Conservation (phyloP, 1,284 basidiomycete genomes). For the Tremellales sp. region DNA sequence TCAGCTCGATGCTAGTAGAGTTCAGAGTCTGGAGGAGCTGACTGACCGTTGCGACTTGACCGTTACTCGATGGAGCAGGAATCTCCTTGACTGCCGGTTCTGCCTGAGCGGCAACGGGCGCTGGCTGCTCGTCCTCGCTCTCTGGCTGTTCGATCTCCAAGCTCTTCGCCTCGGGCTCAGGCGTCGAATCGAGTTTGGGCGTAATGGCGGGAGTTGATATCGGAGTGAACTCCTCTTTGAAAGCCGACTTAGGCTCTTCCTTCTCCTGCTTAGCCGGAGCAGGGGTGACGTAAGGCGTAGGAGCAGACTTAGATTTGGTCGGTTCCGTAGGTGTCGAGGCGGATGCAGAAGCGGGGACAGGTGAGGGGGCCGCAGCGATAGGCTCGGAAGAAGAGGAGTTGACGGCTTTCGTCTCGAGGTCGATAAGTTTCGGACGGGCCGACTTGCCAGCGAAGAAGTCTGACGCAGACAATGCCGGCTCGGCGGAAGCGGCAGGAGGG, state of each 20-base stretch:
- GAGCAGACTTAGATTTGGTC: constrained; percentile 12
- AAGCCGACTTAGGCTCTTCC: constrained; percentile 3
- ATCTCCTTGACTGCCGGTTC: constrained; percentile 1
- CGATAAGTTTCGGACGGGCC: constrained; percentile 61
- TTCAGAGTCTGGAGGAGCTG: neutral
- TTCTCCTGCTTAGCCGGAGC: constrained; percentile 6
- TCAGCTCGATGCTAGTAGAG: neutral
- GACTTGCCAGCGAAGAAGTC: constrained; percentile 85
- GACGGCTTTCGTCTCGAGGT: constrained; percentile 50
- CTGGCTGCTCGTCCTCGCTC: constrained; percentile 25
- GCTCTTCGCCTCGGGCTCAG: constrained; percentile 24
- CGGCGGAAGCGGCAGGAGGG: constrained; percentile 78
- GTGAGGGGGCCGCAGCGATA: constrained; percentile 42
- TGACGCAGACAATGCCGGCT: constrained; percentile 71
- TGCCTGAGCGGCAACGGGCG: neutral
- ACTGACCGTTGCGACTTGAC: neutral
- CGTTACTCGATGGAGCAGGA: neutral
- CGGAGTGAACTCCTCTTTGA: constrained; percentile 9
- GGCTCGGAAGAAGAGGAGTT: constrained; percentile 45
- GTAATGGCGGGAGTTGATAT: constrained; percentile 3
- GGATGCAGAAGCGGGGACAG: constrained; percentile 5
- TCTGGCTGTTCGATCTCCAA: constrained; percentile 42
- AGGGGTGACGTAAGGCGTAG: constrained; percentile 6
- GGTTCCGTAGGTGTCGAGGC: neutral
- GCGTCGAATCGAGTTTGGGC: constrained; percentile 10